A percentile compares a stretch with the other conserved stretches of the same genome.
phyloP scores from a whole-genome alignment of 1,139 yeast species.

The Saccharomyces hybrid region DNA sequence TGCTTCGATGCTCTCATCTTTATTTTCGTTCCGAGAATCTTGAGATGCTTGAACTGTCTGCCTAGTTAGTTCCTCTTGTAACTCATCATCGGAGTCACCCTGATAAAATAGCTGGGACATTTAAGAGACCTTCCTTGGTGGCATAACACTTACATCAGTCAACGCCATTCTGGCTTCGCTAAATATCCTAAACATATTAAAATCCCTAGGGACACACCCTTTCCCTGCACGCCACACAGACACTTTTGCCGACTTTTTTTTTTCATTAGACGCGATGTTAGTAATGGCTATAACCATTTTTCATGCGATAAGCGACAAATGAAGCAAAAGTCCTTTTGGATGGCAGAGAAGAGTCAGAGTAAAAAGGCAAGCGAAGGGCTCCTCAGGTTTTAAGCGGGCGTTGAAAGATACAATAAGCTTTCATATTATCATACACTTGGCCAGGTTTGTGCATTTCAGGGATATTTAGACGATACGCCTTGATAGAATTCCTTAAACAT shows the following conservation, averaged over 20 bases:
- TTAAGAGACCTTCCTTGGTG: too few relatives aligned
- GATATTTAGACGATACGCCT: background rate
- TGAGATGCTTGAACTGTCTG: constrained; percentile 8
- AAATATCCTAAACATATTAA: background rate
- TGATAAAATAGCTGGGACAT: constrained; percentile 35
- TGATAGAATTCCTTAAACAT: constrained; percentile 13
- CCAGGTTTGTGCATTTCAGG: background rate
- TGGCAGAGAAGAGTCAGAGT: background rate
- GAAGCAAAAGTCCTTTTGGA: background rate
- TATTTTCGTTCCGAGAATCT: background rate
- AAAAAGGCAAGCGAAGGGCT: background rate
- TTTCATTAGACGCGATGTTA: background rate
- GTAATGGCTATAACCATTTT: background rate
- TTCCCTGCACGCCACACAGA: background rate
- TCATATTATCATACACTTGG: background rate
- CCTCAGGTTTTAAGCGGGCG: background rate
- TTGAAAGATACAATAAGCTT: background rate
- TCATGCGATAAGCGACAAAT: background rate
- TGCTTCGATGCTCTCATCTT: background rate
- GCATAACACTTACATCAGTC: too few relatives aligned
- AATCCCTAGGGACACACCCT: background rate
- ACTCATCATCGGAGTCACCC: constrained; percentile 33
- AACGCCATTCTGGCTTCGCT: background rate
- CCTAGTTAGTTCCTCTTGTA: constrained; percentile 27
- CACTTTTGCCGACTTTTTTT: background rate